Evolutionary conservation across 306 rosid genomes (phyloP).

Genomic region (Oxytropis ochrocephala): DNA sequence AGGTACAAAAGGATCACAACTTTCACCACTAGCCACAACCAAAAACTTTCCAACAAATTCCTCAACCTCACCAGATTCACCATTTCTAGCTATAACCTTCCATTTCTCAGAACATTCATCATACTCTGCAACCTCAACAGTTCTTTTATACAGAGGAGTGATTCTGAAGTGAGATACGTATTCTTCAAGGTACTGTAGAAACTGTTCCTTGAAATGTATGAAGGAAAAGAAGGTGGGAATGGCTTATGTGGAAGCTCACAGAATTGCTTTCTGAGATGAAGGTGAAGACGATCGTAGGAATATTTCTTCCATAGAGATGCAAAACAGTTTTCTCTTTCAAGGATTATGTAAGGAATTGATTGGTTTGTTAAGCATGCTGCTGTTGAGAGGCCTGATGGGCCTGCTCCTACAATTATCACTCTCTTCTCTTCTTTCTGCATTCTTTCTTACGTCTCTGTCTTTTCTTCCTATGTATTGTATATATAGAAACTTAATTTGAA

Average conservation of each 20-base stretch:
- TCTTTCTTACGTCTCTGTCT: too few relatives aligned
- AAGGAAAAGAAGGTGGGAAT: conserved; percentile 39
- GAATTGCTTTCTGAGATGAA: conserved; percentile 52
- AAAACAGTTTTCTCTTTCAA: conserved; percentile 55
- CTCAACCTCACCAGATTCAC: conserved; percentile 25
- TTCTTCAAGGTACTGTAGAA: conserved; percentile 38
- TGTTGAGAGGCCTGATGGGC: too few relatives aligned
- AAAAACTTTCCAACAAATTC: conserved; percentile 31
- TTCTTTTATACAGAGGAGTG: conserved; percentile 34
- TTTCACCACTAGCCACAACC: conserved; percentile 70
- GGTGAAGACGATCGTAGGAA: conserved; percentile 67
- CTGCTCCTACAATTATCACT: conserved; percentile 59
- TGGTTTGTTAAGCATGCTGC: conserved; percentile 41
- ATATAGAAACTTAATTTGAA: too few relatives aligned
- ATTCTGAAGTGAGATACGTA: conserved; percentile 55
- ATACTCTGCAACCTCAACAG: conserved; percentile 37
- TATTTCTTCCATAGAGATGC: conserved; percentile 67
- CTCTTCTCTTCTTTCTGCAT: too few relatives aligned
- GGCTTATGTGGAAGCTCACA: conserved; percentile 58
- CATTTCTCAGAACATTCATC: conserved; percentile 23
- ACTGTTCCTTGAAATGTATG: conserved; percentile 30
- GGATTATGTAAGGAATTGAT: conserved; percentile 40
- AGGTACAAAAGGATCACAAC: conserved; percentile 41
- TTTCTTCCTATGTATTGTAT: accelerated
- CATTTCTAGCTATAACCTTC: conserved; percentile 37